Evolutionary conservation across 306 rosid species (phyloP), one percentile per base, ranked within the genome.

Genomic region (Acacia melanoxylon): DNA sequence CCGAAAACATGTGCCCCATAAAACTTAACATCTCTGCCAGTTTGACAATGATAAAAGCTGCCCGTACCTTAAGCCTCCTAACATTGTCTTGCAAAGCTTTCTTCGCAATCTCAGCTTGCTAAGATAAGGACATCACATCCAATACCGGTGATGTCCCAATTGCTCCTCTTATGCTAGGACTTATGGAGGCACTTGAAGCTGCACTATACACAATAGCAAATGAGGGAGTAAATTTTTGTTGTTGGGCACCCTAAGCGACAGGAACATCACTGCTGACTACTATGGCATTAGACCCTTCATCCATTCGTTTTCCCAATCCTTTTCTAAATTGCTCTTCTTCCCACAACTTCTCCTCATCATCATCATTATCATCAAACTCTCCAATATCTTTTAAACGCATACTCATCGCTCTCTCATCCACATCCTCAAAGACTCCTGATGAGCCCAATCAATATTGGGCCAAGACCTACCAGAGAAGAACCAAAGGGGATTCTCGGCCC

Each of bases 321-420:
- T 95, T 95, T 85, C 97, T 87, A 78, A 95, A 86, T 89, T 95
- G 99, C 83, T 92, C 99, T 45, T 92, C 96, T 81, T 95, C 99
- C 99, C 99, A 95, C 86, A 91, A 79, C 68, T 87, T 92, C 83
- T 93, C 99, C 65, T 95, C 98, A 0, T 92, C 98, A 6, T 93
- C 92, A 2, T 76, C 84, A 27, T 24, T 22, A 59, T 83, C 91
- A 2, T 69, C 84, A 25, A 82, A 62, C 45, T 0, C 81, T 10
- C 37, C 71, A 29, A 42, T 69, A 35, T 73, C 87, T 70, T 83
- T 87, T 48, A 88, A 78, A 70, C 85, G 89, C 59, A 52, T 85
- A 65, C 81, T 90, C 83, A 72, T 77, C 15, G 48, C 76, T 45
- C 88, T 85, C 78, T 86, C 98, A 31, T 89, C 97, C 74, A 87